phyloP scores from a whole-genome alignment of 495 filamentous ascomycete genomes.

The Aspergillus sclerotiicarbonarius region DNA sequence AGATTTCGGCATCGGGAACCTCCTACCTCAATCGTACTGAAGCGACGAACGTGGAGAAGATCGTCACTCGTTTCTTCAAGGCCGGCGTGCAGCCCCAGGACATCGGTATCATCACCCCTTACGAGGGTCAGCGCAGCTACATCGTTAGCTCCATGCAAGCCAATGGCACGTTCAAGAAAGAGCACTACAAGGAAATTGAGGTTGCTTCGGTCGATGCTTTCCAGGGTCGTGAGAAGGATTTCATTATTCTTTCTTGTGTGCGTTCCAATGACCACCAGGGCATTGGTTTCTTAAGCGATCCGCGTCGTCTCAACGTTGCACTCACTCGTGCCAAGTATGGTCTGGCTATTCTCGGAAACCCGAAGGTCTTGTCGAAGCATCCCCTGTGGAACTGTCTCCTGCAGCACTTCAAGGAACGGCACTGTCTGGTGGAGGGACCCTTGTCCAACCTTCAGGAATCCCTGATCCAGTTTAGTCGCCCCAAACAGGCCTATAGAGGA shows the following conservation, averaged over 20 bases:
- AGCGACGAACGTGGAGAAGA: constrained; percentile 95
- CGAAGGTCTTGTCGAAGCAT: constrained; percentile 96
- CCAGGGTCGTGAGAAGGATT: constrained; percentile 98
- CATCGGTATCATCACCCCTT: constrained; percentile 98
- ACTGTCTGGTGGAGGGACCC: constrained; percentile 96
- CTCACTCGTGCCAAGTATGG: constrained; percentile 97
- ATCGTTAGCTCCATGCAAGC: constrained; percentile 99
- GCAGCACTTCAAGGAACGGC: constrained; percentile 95
- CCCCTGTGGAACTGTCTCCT: constrained; percentile 97
- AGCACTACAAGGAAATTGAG: constrained; percentile 98
- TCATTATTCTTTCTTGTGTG: constrained; percentile 96
- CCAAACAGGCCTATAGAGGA: constrained; percentile 87
- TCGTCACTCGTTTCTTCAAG: constrained; percentile 98
- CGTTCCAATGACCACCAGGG: constrained; percentile 99
- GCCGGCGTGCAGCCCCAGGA: constrained; percentile 89
- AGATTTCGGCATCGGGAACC: constrained; percentile 96
- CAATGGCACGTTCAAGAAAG: constrained; percentile 95
- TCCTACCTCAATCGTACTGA: constrained; percentile 98
- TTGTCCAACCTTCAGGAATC: constrained; percentile 93
- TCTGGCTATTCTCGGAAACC: constrained; percentile 93
- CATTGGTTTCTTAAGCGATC: constrained; percentile 98
- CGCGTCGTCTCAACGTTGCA: constrained; percentile 97
- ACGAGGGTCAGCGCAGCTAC: constrained; percentile 97
- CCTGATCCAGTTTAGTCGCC: constrained; percentile 89
- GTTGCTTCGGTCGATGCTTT: constrained; percentile 98